Evolutionary conservation across 2,329 filamentous ascomycete species (phyloP).

Genomic region (Talaromyces sp.): DNA sequence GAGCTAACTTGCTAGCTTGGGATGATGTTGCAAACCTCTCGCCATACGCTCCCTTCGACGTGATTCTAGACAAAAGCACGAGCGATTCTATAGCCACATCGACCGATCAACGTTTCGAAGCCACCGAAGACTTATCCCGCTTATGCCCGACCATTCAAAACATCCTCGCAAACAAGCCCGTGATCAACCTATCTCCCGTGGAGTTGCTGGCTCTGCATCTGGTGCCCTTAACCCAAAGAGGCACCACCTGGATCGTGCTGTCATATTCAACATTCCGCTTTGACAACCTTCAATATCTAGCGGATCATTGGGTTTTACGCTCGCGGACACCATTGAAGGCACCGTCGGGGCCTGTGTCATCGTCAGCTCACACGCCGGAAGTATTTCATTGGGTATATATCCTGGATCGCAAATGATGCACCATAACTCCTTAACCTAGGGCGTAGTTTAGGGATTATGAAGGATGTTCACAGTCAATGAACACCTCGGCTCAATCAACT

Average conservation of each 20-base stretch:
- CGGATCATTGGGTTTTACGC: conserved; percentile 31
- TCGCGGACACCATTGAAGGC: conserved; percentile 36
- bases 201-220: conserved; percentile 40
- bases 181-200: conserved; percentile 32
- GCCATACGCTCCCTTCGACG: conserved; percentile 33
- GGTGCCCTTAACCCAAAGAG: conserved; percentile 30
- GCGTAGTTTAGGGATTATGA: too few species aligned
- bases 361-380: conserved; percentile 33
- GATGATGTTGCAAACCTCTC: conserved; percentile 28
- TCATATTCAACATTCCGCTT: conserved; percentile 41
- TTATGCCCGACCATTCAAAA: conserved; percentile 28
- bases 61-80: conserved; percentile 41
- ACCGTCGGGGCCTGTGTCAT: conserved; percentile 32
- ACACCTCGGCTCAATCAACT: too few species aligned
- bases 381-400: conserved; percentile 43
- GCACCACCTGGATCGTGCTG: conserved; percentile 34
- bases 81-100: conserved; percentile 41
- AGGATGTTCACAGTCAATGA: too few species aligned
- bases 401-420: conserved; percentile 29
- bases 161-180: conserved; percentile 10
- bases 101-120: conserved; percentile 16
- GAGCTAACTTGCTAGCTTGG: conserved; percentile 36
- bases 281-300: conserved; percentile 28
- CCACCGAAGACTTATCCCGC: conserved; percentile 6
- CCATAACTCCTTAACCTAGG: too few species aligned